These are phyloP conservation scores for Exophiala spinifera DNA, from an alignment of 2,329 filamentous ascomycete genomes.

Conservation along the genomic window DNA sequence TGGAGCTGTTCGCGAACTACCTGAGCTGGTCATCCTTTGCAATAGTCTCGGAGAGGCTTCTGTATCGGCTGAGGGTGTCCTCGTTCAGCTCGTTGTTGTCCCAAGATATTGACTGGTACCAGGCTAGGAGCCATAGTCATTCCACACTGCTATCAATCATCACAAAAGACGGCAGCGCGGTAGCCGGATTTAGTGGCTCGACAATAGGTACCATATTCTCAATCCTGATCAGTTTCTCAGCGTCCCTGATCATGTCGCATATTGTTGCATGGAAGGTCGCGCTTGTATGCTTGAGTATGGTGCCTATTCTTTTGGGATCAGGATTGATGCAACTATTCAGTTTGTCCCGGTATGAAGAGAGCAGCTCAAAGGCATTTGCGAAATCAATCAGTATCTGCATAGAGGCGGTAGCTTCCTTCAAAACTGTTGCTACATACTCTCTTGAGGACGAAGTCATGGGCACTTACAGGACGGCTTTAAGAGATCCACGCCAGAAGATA, in stretches of 20 bases:
- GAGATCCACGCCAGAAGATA: conserved; percentile 49
- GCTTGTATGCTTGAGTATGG: conserved; percentile 65
- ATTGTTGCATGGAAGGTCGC: conserved; percentile 75
- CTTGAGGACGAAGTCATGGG: conserved; percentile 50
- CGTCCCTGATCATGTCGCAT: conserved; percentile 65
- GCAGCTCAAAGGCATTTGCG: conserved; percentile 51
- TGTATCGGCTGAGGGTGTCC: conserved; percentile 18
- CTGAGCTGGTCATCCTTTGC: conserved; percentile 48
- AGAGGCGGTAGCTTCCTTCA: conserved; percentile 53
- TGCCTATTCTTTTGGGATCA: conserved; percentile 66
- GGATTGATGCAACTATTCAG: conserved; percentile 64
- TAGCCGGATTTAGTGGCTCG: conserved; percentile 58
- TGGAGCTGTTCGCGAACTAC: conserved; percentile 61
- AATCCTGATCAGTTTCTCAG: conserved; percentile 64
- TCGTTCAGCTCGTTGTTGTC: conserved; percentile 23
- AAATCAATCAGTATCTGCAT: conserved; percentile 51
- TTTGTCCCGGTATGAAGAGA: conserved; percentile 50
- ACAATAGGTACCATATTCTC: conserved; percentile 22
- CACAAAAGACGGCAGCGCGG: conserved; percentile 64
- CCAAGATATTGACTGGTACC: conserved; percentile 58
- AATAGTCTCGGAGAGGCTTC: conserved; percentile 17
- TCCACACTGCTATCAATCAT: conserved; percentile 63
- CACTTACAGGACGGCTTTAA: conserved; percentile 46
- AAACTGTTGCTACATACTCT: conserved; percentile 52
- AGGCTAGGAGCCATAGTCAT: conserved; percentile 61